phyloP scores from a whole-genome alignment of 495 filamentous ascomycete species.

The Oleoguttula mirabilis region DNA sequence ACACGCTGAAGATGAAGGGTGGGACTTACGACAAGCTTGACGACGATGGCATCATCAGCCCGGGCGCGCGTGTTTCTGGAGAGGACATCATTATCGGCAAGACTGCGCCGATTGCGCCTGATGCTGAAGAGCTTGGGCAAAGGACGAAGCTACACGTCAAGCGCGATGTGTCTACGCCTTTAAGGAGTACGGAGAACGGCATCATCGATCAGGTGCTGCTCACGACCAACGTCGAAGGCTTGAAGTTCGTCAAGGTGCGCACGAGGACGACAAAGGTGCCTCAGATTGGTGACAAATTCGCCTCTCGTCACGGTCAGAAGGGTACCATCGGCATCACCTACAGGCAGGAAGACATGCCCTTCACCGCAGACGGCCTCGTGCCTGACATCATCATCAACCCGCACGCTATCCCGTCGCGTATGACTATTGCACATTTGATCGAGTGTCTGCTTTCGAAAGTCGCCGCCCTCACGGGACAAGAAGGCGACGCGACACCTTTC shows the following conservation, averaged over 20 bases:
- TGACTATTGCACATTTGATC: conserved; percentile 99
- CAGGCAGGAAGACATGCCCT: conserved; percentile 97
- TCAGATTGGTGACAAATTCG: conserved; percentile 99
- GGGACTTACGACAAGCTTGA: conserved; percentile 98
- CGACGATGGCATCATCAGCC: conserved; percentile 84
- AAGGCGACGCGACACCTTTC: conserved; percentile 96
- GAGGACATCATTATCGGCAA: conserved; percentile 99
- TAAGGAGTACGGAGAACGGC: conserved; percentile 89
- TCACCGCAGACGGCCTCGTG: conserved; percentile 78
- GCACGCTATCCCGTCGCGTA: conserved; percentile 98
- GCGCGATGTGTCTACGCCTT: conserved; percentile 84
- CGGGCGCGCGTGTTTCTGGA: conserved; percentile 84
- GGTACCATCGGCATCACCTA: conserved; percentile 98
- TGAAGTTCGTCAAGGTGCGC: conserved; percentile 90
- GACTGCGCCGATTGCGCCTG: conserved; percentile 82
- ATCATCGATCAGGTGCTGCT: conserved; percentile 89
- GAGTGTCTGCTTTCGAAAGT: conserved; percentile 97
- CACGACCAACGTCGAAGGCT: conserved; percentile 80
- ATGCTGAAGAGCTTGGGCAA: conserved; percentile 88
- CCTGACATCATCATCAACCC: conserved; percentile 99
- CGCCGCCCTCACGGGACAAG: conserved; percentile 73
- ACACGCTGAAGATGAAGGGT: conserved; percentile 82
- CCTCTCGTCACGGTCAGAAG: conserved; percentile 97
- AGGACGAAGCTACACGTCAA: conserved; percentile 80
- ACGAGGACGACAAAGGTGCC: conserved; percentile 96